Evolutionary conservation across 2,329 filamentous ascomycete genomes (phyloP).

Genomic region (Xylaria sp.): DNA sequence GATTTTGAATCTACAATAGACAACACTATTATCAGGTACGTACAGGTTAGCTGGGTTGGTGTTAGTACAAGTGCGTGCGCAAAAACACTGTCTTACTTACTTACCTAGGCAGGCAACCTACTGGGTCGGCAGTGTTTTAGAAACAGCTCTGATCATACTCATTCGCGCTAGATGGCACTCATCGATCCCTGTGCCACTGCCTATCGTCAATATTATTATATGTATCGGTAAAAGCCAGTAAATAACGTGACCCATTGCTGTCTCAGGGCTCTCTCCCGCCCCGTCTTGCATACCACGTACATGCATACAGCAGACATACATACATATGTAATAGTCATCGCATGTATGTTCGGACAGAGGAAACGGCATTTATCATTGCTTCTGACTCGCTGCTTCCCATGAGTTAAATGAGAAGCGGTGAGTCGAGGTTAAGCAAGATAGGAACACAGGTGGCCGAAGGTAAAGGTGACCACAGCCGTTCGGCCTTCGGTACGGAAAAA

Average conservation of each 20-base stretch:
- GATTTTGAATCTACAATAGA: too few relatives aligned
- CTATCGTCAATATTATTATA: too few relatives aligned
- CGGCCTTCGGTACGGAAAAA: slow-evolving; percentile 22
- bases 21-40: too few relatives aligned
- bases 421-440: slow-evolving; percentile 16
- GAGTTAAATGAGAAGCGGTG: slow-evolving; percentile 31
- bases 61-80: too few relatives aligned
- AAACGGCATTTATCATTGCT: slow-evolving; percentile 21
- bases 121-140: not conserved
- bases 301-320: not conserved
- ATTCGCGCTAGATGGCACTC: not conserved
- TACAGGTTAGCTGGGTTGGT: too few relatives aligned
- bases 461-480: slow-evolving; percentile 23
- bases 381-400: slow-evolving; percentile 7
- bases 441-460: slow-evolving; percentile 6
- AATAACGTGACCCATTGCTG: not conserved
- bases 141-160: not conserved
- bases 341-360: not conserved
- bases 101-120: too few relatives aligned
- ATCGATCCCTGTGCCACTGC: not conserved
- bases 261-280: slow-evolving; percentile 16
- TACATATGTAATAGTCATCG: not conserved
- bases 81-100: too few relatives aligned
- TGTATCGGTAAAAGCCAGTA: not conserved
- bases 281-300: slow-evolving; percentile 19